Conservation (phyloP, 192 early-diverging fungal genomes). For the Allomyces macrogynus region DNA sequence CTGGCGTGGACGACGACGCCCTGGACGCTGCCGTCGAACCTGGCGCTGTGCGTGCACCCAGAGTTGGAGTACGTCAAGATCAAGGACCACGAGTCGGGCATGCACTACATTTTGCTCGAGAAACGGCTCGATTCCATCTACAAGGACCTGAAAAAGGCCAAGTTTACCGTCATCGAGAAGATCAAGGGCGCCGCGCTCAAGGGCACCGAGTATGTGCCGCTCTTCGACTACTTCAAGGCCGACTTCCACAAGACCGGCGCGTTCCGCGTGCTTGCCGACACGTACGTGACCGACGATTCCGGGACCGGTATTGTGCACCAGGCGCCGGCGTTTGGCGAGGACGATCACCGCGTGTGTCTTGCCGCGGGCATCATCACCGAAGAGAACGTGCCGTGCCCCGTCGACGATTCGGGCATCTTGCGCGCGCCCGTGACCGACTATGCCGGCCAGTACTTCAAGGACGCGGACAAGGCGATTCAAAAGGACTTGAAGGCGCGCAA, state of each 20-base stretch:
- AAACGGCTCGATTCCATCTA: conserved; percentile 67
- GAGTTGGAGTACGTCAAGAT: conserved; percentile 93
- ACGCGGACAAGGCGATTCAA: conserved; percentile 90
- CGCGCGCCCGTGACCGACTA: conserved; percentile 58
- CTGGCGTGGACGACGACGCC: conserved; percentile 98
- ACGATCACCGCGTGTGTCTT: conserved; percentile 92
- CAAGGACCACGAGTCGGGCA: conserved; percentile 60
- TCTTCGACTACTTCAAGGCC: conserved; percentile 64
- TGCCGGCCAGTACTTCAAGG: conserved; percentile 73
- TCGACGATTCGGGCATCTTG: conserved; percentile 68
- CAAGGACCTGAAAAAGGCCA: conserved; percentile 90
- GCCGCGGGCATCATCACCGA: conserved; percentile 61
- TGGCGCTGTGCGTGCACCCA: conserved; percentile 83
- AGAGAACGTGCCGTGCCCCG: conserved; percentile 71
- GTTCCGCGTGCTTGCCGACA: conserved; percentile 71
- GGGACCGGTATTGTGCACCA: conserved; percentile 98
- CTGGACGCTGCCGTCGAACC: conserved; percentile 92
- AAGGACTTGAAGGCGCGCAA: conserved; percentile 66
- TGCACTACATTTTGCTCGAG: conserved; percentile 68
- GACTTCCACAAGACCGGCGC: conserved; percentile 49
- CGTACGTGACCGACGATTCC: conserved; percentile 73
- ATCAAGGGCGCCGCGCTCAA: conserved; percentile 57
- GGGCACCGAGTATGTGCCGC: conserved; percentile 72
- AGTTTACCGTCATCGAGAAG: conserved; percentile 61
- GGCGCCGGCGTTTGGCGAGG: conserved; percentile 95